A percentile compares a stretch with the other conserved stretches of the same genome.
Conservation (phyloP, 257 asterid species). For the Nicotiana knightiana region DNA sequence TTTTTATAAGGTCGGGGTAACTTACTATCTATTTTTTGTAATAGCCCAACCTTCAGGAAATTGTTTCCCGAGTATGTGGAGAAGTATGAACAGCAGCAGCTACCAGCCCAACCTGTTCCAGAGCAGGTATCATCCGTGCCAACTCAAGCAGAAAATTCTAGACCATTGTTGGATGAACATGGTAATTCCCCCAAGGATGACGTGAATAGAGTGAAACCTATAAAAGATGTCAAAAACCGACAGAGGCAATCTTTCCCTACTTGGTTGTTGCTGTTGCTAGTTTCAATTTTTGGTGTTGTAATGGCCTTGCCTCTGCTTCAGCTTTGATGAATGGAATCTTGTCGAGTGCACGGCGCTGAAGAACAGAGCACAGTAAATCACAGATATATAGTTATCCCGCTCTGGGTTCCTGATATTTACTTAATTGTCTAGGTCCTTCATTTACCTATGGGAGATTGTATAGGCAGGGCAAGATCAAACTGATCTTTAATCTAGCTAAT, state of each 20-base stretch:
- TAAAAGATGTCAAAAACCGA: constrained; percentile 41
- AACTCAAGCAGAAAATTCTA: constrained; percentile 22
- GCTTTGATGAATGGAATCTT: constrained; percentile 30
- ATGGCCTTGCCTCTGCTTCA: constrained; percentile 95
- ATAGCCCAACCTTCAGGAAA: constrained; percentile 76
- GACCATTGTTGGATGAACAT: constrained; percentile 34
- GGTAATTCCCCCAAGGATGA: constrained; percentile 35
- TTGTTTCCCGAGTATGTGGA: constrained; percentile 80
- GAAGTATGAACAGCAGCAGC: constrained; percentile 62
- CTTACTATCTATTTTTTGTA: constrained; percentile 3
- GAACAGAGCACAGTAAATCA: background rate
- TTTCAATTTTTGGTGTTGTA: constrained; percentile 59
- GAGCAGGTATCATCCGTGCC: constrained; percentile 37
- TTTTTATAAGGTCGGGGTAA: background rate
- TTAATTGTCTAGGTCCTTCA: background rate
- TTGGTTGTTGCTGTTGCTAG: constrained; percentile 62
- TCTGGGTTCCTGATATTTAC: background rate
- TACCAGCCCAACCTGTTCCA: constrained; percentile 37
- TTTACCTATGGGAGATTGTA: background rate
- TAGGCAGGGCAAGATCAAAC: background rate
- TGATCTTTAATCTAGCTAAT: background rate
- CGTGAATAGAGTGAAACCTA: constrained; percentile 26
- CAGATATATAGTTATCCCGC: background rate
- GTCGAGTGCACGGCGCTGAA: background rate
- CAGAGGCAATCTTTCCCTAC: constrained; percentile 52